Conservation (phyloP, 169 alveolate species). For the Cryptosporidium sp. region DNA sequence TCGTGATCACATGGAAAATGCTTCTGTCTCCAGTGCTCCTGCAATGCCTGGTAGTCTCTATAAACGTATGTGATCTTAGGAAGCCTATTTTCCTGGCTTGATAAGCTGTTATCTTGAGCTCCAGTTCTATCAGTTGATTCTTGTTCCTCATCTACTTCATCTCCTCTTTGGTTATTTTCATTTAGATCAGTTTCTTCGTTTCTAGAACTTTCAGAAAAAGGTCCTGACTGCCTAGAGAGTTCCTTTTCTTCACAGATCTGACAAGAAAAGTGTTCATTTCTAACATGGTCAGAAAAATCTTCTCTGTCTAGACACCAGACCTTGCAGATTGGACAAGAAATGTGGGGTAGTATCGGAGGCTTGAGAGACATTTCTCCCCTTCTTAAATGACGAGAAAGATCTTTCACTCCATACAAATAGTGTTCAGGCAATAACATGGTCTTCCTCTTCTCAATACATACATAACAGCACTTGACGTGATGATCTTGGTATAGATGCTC, state of each 20-base stretch:
- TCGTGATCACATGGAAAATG: constrained; percentile 81
- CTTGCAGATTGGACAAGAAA: constrained; percentile 65
- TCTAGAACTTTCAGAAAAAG: background rate
- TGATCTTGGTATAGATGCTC: constrained; percentile 56
- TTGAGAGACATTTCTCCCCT: constrained; percentile 52
- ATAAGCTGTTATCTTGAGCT: background rate
- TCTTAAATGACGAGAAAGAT: constrained; percentile 29
- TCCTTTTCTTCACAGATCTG: constrained; percentile 55
- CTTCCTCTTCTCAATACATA: constrained; percentile 66
- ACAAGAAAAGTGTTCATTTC: constrained; percentile 69
- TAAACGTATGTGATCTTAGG: constrained; percentile 76
- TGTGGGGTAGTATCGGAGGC: constrained; percentile 70
- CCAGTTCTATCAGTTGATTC: background rate
- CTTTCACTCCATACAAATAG: constrained; percentile 49
- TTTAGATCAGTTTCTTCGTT: background rate
- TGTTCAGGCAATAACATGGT: constrained; percentile 72
- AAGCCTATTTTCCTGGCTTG: background rate
- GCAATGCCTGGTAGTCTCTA: constrained; percentile 76
- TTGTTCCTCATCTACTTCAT: background rate
- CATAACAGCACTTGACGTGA: constrained; percentile 61
- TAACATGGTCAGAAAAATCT: constrained; percentile 68
- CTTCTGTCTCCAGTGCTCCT: constrained; percentile 78
- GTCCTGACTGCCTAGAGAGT: background rate
- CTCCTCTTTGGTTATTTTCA: background rate
- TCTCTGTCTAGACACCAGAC: constrained; percentile 66